Percentiles rank a stretch among this genome's conserved stretches.
phyloP scores from a whole-genome alignment of 352 stramenopile genomes.

The Blastocystis sp. region DNA sequence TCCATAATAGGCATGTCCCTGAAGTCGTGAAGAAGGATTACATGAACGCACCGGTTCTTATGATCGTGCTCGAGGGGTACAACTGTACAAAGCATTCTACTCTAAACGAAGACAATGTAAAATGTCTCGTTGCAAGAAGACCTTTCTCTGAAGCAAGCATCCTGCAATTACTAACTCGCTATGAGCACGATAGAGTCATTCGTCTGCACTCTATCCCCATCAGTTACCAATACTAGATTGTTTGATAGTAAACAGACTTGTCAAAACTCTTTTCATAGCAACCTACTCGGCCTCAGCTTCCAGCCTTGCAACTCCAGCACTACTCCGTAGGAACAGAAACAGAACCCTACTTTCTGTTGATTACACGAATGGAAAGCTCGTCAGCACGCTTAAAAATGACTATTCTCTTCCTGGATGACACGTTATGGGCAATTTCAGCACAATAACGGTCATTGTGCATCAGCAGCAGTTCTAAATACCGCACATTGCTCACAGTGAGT shows the following conservation, averaged over 20 bases:
- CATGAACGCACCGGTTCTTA: neutral
- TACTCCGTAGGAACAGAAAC: neutral
- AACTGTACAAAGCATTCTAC: neutral
- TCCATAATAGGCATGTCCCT: constrained; percentile 10
- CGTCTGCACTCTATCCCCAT: neutral
- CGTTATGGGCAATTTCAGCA: constrained; percentile 93
- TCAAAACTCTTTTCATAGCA: neutral
- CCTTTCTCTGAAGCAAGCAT: too few relatives aligned
- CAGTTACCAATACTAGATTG: neutral
- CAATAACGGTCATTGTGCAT: constrained; percentile 96
- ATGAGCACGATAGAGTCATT: neutral
- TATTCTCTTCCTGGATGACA: constrained; percentile 88
- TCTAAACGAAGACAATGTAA: too few relatives aligned
- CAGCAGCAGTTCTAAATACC: constrained; percentile 91
- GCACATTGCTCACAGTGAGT: constrained; percentile 95
- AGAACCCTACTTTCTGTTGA: constrained; percentile 73
- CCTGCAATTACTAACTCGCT: too few relatives aligned
- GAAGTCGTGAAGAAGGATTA: constrained; percentile 5
- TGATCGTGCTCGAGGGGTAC: neutral
- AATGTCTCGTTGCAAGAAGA: too few relatives aligned
- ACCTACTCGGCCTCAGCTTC: neutral
- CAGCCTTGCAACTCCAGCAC: neutral
- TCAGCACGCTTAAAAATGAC: constrained; percentile 93
- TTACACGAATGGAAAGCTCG: constrained; percentile 94
- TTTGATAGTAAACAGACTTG: neutral